A percentile compares a stretch with the other conserved stretches of the same genome.
Evolutionary conservation across 1,139 yeast genomes (phyloP).

Genomic region (Candida labiduridarum): DNA sequence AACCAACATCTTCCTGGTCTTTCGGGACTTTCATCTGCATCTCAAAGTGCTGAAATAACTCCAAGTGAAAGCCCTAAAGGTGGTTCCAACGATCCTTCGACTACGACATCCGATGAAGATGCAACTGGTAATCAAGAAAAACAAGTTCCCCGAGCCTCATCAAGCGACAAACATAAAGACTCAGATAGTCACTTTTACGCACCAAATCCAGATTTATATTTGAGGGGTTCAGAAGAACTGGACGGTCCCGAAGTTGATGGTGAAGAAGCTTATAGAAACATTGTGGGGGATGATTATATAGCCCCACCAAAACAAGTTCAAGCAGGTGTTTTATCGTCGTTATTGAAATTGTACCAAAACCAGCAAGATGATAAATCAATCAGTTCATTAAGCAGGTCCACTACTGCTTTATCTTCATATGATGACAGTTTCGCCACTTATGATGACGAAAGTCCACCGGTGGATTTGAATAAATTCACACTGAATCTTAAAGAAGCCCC

Average conservation of each 20-base stretch:
- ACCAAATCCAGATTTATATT: slow-evolving; percentile 49
- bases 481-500: slow-evolving; percentile 23
- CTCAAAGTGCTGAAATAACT: slow-evolving; percentile 13
- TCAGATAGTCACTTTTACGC: slow-evolving; percentile 32
- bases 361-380: slow-evolving; percentile 34
- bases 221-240: slow-evolving; percentile 34
- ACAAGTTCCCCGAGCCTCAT: not conserved
- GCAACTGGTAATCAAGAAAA: slow-evolving; percentile 9
- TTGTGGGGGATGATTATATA: slow-evolving; percentile 50
- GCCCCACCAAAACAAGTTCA: slow-evolving; percentile 76
- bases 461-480: slow-evolving; percentile 29
- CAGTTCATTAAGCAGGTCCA: slow-evolving; percentile 12
- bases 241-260: slow-evolving; percentile 16
- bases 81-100: not conserved
- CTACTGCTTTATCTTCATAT: slow-evolving; percentile 10
- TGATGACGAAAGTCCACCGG: slow-evolving; percentile 8
- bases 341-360: slow-evolving; percentile 65
- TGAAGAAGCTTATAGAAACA: slow-evolving; percentile 30
- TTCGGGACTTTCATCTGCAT: slow-evolving; percentile 5
- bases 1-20: slow-evolving; percentile 37
- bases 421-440: slow-evolving; percentile 14
- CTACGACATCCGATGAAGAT: not conserved
- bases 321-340: slow-evolving; percentile 81
- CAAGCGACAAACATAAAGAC: slow-evolving; percentile 5
- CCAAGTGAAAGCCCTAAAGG: slow-evolving; percentile 17